Conservation (phyloP, 2,329 filamentous ascomycete genomes). For the Metarhizium humberi region DNA sequence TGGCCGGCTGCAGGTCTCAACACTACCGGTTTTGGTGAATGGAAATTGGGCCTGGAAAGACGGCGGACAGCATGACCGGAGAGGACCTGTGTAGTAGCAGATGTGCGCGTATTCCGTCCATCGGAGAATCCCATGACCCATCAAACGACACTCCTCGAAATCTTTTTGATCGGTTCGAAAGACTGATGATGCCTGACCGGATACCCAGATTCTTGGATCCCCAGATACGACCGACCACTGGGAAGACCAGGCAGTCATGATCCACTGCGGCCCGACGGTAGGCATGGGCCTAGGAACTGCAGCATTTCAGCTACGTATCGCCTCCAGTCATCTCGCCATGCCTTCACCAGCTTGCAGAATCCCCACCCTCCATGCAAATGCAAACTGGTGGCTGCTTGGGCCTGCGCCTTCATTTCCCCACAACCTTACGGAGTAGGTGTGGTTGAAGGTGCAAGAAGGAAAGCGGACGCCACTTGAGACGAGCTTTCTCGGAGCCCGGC, state of each 20-base stretch:
- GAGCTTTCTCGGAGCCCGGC: conserved; percentile 7
- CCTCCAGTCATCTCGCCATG: neutral
- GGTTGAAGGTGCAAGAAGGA: no score
- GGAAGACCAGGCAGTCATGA: neutral
- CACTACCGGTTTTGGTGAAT: neutral
- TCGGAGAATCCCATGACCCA: no score
- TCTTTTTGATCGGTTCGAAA: no score
- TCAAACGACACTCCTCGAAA: no score
- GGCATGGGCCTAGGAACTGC: neutral
- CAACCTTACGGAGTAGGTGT: no score
- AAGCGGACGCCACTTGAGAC: neutral
- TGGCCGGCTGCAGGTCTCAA: neutral
- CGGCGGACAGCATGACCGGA: no score
- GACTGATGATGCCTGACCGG: neutral
- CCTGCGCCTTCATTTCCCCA: no score
- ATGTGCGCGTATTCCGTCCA: no score
- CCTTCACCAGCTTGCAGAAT: neutral
- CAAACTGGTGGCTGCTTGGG: no score
- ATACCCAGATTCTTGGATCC: neutral
- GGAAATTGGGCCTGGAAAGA: no score
- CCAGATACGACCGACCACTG: neutral
- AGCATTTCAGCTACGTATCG: neutral
- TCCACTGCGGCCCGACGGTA: conserved; percentile 2
- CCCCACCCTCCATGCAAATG: neutral
- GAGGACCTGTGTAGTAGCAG: neutral